Evolutionary conservation across 345 rosid species (phyloP).

Genomic region (Xanthoceras sorbifolium): DNA sequence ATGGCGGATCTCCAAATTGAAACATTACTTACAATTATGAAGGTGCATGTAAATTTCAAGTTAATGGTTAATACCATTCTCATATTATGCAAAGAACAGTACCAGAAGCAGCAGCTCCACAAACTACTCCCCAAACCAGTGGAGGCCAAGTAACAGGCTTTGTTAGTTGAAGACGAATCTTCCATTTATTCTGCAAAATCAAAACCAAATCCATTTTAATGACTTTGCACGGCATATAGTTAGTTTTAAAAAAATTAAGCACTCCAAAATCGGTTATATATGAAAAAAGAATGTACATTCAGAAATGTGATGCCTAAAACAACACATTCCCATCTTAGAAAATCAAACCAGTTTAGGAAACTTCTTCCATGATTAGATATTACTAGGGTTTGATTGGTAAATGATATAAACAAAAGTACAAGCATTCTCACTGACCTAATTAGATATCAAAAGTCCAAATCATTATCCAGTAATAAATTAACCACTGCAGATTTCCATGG

Average conservation of each 20-base stretch:
- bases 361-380: too few species aligned
- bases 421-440: background rate
- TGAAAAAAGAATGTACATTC: background rate
- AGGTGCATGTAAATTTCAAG: background rate
- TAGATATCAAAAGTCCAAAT: background rate
- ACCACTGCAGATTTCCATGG: too few species aligned
- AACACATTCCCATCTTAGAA: background rate
- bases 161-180: conserved; percentile 94
- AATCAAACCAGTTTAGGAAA: too few species aligned
- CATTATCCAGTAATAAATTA: background rate
- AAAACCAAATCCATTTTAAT: conserved; percentile 3
- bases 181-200: conserved; percentile 84
- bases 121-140: conserved; percentile 88
- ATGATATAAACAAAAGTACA: too few species aligned
- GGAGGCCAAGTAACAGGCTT: conserved; percentile 99
- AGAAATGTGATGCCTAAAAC: background rate
- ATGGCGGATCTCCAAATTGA: background rate
- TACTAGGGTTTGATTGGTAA: too few species aligned
- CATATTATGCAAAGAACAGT: conserved; percentile 13
- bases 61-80: background rate
- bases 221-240: background rate
- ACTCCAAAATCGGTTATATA: background rate
- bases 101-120: conserved; percentile 99
- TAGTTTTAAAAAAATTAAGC: background rate
- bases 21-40: background rate